A percentile compares a stretch with the other conserved stretches of the same genome.
These are phyloP conservation scores for Platanthera guangdongensis DNA, from an alignment of 106 monocot species.

Conservation along the genomic window DNA sequence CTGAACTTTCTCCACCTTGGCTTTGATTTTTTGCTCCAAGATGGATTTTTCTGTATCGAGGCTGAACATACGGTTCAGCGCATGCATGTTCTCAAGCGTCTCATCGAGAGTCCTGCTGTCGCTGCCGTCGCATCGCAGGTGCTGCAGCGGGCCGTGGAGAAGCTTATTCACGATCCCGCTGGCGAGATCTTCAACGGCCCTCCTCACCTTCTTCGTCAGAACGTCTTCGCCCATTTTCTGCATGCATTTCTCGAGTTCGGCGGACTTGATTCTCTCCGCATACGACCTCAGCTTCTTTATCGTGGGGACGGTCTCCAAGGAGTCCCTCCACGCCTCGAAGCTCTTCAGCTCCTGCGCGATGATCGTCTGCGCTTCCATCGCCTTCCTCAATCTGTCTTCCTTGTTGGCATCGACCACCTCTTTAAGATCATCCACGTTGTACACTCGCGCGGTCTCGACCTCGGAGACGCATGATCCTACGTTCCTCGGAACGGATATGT, in stretches of 20 bases:
- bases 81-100: conserved; percentile 96
- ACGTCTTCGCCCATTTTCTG: conserved; percentile 72
- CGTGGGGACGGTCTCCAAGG: conserved; percentile 94
- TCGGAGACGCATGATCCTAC: conserved; percentile 58
- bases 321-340: conserved; percentile 93
- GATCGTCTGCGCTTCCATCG: conserved; percentile 79
- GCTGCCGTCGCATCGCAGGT: conserved; percentile 83
- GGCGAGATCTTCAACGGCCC: conserved; percentile 75
- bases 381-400: conserved; percentile 81
- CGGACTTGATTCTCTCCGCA: conserved; percentile 62
- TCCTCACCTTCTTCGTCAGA: conserved; percentile 69
- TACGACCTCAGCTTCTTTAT: conserved; percentile 93
- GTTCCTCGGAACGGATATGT: conserved; percentile 94
- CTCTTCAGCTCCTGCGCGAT: conserved; percentile 63
- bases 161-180: conserved; percentile 87
- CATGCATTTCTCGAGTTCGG: conserved; percentile 76
- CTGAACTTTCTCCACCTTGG: conserved; percentile 81
- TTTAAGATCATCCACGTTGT: conserved; percentile 92
- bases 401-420: conserved; percentile 96
- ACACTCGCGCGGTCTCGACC: conserved; percentile 38
- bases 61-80: conserved; percentile 89
- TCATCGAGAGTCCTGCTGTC: conserved; percentile 78
- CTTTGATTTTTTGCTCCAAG: conserved; percentile 86
- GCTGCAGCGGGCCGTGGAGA: conserved; percentile 89
- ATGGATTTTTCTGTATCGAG: conserved; percentile 81